Conservation (phyloP, 1,284 basidiomycete genomes). For the Hymenochaete sp. region DNA sequence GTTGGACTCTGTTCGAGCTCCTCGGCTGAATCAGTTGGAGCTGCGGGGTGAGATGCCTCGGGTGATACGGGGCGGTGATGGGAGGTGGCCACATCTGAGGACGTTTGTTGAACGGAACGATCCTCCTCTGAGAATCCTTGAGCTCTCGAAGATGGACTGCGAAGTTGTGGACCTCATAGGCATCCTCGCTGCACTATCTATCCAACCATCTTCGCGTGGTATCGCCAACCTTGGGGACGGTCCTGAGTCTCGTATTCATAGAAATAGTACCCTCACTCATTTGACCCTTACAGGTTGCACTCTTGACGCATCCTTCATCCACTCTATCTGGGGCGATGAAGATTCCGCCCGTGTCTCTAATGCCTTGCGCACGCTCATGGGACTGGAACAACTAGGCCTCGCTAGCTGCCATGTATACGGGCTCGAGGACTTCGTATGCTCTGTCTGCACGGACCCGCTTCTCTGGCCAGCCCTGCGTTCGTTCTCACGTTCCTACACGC, state of each 20-base stretch:
- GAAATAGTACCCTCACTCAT: no score
- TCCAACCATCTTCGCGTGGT: no score
- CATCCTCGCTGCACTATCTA: no score
- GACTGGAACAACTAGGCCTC: conserved; percentile 2
- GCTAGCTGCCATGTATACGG: conserved; percentile 1
- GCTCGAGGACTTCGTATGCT: conserved; percentile 2
- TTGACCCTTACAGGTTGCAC: conserved; percentile 3
- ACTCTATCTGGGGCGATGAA: background rate
- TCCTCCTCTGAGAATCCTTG: background rate
- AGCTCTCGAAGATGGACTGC: conserved; percentile 2
- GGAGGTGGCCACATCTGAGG: conserved; percentile 1
- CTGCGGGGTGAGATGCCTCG: background rate
- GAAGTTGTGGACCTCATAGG: background rate
- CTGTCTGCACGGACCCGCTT: background rate
- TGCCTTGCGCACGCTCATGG: conserved; percentile 4
- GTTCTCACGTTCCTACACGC: no score
- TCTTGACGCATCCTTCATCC: background rate
- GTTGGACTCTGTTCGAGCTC: conserved; percentile 5
- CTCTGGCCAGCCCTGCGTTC: background rate
- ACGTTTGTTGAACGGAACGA: conserved; percentile 2
- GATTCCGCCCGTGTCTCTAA: background rate
- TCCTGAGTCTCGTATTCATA: no score
- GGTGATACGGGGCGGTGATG: background rate
- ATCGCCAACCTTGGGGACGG: background rate
- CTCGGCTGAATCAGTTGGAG: conserved; percentile 1